phyloP scores from a whole-genome alignment of 306 rosid species.

The Lablab purpureus region DNA sequence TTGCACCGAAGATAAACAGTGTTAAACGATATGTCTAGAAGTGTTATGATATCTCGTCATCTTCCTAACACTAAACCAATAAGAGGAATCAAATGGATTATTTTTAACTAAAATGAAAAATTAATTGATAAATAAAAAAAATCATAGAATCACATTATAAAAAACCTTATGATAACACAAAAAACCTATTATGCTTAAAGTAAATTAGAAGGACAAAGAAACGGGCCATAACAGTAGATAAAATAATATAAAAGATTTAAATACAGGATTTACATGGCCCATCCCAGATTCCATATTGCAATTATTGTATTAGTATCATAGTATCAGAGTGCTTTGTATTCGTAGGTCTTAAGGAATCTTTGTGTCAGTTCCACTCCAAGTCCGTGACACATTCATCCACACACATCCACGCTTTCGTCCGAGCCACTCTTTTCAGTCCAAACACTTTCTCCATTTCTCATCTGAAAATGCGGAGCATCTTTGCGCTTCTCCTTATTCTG shows the following conservation, averaged over 20 bases:
- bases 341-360: neutral
- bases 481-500: constrained; percentile 44
- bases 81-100: no score
- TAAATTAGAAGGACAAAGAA: no score
- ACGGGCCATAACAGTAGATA: neutral
- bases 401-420: neutral
- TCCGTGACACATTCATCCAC: neutral
- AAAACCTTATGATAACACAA: no score
- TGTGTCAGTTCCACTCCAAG: neutral
- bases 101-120: no score
- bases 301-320: neutral
- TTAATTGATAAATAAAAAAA: no score
- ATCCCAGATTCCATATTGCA: neutral
- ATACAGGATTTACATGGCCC: neutral
- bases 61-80: no score
- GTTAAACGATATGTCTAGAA: no score
- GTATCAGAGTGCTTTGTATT: neutral
- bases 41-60: no score
- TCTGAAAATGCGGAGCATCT: constrained; percentile 46
- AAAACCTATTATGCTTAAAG: no score
- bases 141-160: no score
- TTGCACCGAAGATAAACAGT: no score
- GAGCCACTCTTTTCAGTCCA: constrained; percentile 8
- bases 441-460: neutral
- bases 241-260: neutral